Evolutionary conservation across 2,329 filamentous ascomycete genomes (phyloP).

Genomic region (Monilinia fructigena): DNA sequence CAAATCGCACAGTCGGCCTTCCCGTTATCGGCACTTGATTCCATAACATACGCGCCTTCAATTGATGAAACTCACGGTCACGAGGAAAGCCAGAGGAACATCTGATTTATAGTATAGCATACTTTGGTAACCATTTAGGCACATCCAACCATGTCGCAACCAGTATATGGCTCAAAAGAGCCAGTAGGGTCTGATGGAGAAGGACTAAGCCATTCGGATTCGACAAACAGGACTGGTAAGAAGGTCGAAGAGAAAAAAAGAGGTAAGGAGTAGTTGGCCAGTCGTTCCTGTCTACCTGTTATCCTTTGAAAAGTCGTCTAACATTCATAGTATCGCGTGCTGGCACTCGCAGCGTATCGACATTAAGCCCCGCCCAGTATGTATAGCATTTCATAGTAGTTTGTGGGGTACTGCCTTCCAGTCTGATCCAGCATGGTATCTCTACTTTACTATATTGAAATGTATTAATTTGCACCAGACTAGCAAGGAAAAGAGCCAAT

Average conservation of each 20-base stretch:
- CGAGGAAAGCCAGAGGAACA: slow-evolving; percentile 1
- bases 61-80: neutral
- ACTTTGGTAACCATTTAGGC: neutral
- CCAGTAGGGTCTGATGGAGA: neutral
- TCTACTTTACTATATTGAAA: neutral
- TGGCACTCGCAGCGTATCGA: slow-evolving; percentile 76
- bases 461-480: slow-evolving; percentile 69
- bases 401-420: neutral
- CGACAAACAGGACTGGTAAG: neutral
- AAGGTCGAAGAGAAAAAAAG: slow-evolving; percentile 27
- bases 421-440: neutral
- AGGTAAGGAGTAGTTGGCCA: slow-evolving; percentile 29
- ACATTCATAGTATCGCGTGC: slow-evolving; percentile 36
- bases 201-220: neutral
- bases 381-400: slow-evolving; percentile 2
- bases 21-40: neutral
- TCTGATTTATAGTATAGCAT: neutral
- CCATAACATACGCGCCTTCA: neutral
- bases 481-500: slow-evolving; percentile 86
- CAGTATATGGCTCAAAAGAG: neutral
- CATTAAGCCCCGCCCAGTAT: slow-evolving; percentile 48
- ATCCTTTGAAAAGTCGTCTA: slow-evolving; percentile 17
- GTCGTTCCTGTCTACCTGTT: neutral
- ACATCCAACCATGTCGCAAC: slow-evolving; percentile 13
- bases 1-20: neutral